phyloP scores from a whole-genome alignment of 176 grass and related monocot genomes.

The Eragrostis nindensis region DNA sequence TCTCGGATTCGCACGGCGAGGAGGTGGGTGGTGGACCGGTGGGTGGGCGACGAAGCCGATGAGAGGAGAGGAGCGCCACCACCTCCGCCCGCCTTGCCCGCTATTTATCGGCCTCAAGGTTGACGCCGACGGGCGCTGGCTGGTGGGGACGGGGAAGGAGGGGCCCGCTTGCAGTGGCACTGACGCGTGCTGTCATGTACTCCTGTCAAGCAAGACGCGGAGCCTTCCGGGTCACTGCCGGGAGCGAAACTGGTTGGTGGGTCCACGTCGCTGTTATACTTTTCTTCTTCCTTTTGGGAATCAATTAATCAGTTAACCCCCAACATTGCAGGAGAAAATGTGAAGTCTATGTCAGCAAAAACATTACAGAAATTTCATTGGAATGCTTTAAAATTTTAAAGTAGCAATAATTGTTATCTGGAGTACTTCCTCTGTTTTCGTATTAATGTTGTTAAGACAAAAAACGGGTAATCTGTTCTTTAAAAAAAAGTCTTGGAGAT shows the following conservation, averaged over 20 bases:
- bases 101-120: slow-evolving; percentile 52
- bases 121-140: slow-evolving; percentile 26
- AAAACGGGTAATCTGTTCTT: too few relatives aligned
- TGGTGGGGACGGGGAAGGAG: not conserved
- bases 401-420: too few relatives aligned
- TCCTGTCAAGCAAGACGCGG: not conserved
- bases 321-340: not conserved
- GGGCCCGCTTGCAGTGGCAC: slow-evolving; percentile 16
- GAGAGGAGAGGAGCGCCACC: slow-evolving; percentile 33
- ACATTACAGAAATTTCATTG: not conserved
- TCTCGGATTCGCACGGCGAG: not conserved
- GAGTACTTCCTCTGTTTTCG: too few relatives aligned
- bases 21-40: slow-evolving; percentile 40
- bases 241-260: not conserved
- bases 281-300: not conserved
- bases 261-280: not conserved
- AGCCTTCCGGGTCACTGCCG: not conserved
- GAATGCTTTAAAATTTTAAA: not conserved
- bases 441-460: too few relatives aligned
- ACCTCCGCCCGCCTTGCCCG: not conserved
- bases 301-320: not conserved
- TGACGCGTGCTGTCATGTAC: too few relatives aligned
- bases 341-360: not conserved
- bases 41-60: slow-evolving; percentile 30
- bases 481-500: too few relatives aligned